These are phyloP conservation scores for Coniferiporia weirii DNA, from an alignment of 1,284 basidiomycete genomes.

Conservation along the genomic window DNA sequence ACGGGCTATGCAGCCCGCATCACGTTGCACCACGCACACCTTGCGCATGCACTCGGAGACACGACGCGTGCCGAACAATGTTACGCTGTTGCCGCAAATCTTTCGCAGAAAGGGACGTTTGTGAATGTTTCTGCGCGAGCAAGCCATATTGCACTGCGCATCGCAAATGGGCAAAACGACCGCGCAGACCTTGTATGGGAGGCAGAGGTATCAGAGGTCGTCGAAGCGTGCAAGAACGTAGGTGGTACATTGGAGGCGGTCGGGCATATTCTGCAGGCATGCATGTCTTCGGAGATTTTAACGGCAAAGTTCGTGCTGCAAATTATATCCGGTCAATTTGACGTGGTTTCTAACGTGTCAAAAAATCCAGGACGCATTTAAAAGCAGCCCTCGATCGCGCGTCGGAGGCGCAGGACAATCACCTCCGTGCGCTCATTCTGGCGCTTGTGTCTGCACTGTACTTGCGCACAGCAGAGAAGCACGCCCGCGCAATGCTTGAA, in stretches of 20 bases:
- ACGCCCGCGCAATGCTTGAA: conserved; percentile 57
- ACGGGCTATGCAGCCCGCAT: conserved; percentile 53
- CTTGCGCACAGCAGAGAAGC: conserved; percentile 59
- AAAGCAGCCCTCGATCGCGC: conserved; percentile 54
- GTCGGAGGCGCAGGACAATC: conserved; percentile 57
- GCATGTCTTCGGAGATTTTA: conserved; percentile 49
- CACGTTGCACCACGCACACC: conserved; percentile 62
- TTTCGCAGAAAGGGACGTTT: conserved; percentile 43
- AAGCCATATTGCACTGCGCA: conserved; percentile 52
- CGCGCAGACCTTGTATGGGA: conserved; percentile 21
- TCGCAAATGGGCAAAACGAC: conserved; percentile 37
- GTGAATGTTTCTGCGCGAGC: conserved; percentile 52
- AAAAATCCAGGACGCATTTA: conserved; percentile 48
- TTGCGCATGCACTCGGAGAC: conserved; percentile 55
- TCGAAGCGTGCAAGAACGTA: conserved; percentile 41
- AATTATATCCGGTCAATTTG: neutral
- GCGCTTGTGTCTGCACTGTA: conserved; percentile 65
- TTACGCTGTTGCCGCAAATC: conserved; percentile 52
- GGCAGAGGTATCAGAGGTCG: conserved; percentile 33
- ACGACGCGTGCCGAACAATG: conserved; percentile 48
- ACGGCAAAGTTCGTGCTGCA: conserved; percentile 48
- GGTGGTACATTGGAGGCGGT: conserved; percentile 53
- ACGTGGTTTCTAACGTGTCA: neutral
- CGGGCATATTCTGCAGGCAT: conserved; percentile 49
- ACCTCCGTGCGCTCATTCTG: conserved; percentile 62